Evolutionary conservation across 2,329 filamentous ascomycete genomes (phyloP).

Genomic region (Fusarium udum): DNA sequence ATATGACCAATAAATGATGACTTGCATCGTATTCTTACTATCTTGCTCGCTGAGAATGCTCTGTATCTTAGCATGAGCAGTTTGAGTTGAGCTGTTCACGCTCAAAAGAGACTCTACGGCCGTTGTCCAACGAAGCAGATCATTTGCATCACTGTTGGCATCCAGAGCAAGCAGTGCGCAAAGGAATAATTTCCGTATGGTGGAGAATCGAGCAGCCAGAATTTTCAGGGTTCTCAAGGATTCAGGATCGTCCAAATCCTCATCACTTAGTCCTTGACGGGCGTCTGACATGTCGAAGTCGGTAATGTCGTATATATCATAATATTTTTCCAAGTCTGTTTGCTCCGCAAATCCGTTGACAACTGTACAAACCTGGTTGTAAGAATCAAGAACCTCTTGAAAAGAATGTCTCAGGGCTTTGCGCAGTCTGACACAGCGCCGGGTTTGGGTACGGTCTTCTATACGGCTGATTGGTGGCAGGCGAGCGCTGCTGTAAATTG

Average conservation of each 20-base stretch:
- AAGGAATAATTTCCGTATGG: slow-evolving; percentile 83
- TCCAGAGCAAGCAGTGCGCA: slow-evolving; percentile 91
- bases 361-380: slow-evolving; percentile 73
- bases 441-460: slow-evolving; percentile 81
- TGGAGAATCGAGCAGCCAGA: slow-evolving; percentile 81
- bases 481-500: slow-evolving; percentile 75
- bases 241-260: slow-evolving; percentile 79
- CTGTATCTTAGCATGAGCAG: slow-evolving; percentile 72
- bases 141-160: slow-evolving; percentile 78
- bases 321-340: slow-evolving; percentile 88
- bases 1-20: neutral
- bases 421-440: slow-evolving; percentile 83
- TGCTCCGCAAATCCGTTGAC: slow-evolving; percentile 80
- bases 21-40: slow-evolving; percentile 59
- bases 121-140: slow-evolving; percentile 80
- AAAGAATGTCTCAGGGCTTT: slow-evolving; percentile 78
- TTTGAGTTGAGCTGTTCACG: slow-evolving; percentile 68
- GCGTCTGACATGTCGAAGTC: slow-evolving; percentile 77
- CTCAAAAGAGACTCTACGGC: slow-evolving; percentile 78
- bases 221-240: slow-evolving; percentile 84
- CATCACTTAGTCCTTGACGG: slow-evolving; percentile 70
- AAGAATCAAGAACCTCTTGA: slow-evolving; percentile 74
- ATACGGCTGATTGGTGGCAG: slow-evolving; percentile 91
- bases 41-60: slow-evolving; percentile 82
- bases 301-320: slow-evolving; percentile 86